Percentiles rank a stretch among this genome's conserved stretches.
These are phyloP conservation scores for Ogataea angusta DNA, from an alignment of 805 yeast species.

Conservation along the genomic window DNA sequence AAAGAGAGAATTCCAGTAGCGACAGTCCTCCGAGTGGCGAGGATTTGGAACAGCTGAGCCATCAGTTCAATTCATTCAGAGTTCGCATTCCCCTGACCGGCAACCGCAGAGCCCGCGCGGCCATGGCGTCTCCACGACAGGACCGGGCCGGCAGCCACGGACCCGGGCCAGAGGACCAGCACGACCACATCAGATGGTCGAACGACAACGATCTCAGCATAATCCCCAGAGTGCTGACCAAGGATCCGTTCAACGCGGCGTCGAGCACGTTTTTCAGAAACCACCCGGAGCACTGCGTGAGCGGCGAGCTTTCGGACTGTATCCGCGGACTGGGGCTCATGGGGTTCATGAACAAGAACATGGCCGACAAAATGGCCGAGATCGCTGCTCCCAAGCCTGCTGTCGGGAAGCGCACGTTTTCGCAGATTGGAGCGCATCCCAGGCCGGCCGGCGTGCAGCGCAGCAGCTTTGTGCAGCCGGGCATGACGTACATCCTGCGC, in stretches of 20 bases:
- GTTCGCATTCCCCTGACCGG: slow-evolving; percentile 17
- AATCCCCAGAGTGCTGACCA: slow-evolving; percentile 23
- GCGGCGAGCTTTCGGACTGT: slow-evolving; percentile 13
- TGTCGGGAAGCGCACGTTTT: slow-evolving; percentile 18
- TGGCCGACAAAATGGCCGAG: slow-evolving; percentile 19
- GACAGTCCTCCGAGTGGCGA: slow-evolving; percentile 7
- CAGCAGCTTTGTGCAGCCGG: slow-evolving; percentile 28
- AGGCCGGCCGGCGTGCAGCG: background rate
- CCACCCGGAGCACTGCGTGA: slow-evolving; percentile 26
- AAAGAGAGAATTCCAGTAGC: slow-evolving; percentile 1
- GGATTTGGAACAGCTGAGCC: slow-evolving; percentile 14
- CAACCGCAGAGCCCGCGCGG: slow-evolving; percentile 11
- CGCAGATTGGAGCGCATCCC: slow-evolving; percentile 12
- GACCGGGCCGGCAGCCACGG: background rate
- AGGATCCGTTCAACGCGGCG: slow-evolving; percentile 13
- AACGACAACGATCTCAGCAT: slow-evolving; percentile 22
- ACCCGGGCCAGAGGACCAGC: background rate
- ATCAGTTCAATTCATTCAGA: slow-evolving; percentile 19
- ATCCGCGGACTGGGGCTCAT: slow-evolving; percentile 26
- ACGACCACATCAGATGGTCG: slow-evolving; percentile 28
- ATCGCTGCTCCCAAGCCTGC: background rate
- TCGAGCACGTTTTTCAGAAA: slow-evolving; percentile 26
- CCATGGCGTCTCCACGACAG: slow-evolving; percentile 3
- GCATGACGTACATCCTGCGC: slow-evolving; percentile 19
- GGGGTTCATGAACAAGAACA: slow-evolving; percentile 26